Evolutionary conservation across 2,329 filamentous ascomycete species (phyloP), one percentile per base, ranked within the genome.

Genomic region (Tolypocladium paradoxum): DNA sequence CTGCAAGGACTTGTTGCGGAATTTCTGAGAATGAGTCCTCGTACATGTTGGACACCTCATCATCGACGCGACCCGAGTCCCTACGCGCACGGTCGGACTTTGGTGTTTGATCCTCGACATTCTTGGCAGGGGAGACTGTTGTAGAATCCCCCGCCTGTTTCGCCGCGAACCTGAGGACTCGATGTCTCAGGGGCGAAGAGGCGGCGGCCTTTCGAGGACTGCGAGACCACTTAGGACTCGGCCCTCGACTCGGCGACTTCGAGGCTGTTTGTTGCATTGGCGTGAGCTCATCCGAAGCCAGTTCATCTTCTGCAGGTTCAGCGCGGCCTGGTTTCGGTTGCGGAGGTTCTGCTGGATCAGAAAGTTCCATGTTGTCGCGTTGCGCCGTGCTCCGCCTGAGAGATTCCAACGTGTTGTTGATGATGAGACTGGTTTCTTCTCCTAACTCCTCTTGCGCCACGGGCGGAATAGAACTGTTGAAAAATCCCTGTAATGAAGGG

Each of bases 11-110:
- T 4, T 65, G 70, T 18, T 77, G 72, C 0, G 79, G 77, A 18
- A 82, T 78, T 50, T 79, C 76, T 0, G 78, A 82, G 57, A 82
- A 82, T 0, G 77, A 79, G 56, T 82, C 78, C 1, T 81, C 76
- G 46, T 79, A 77, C 31, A 64, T 49, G 38, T 64, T 65, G 2
- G 66, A 62, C 24, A 70, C 65, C 2, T 69, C 64, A 2, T 65
- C 59, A 3, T 61, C 61, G 0, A 57, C 50, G 11, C 38, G 48
- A 6, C 46, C 55, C 33, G 61, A 53, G 36, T 35, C 49, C 48
- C 46, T 33, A 49, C 18, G 53, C 34, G 49, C 43, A 22, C 47
- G 52, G 11, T 48, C 49, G 18, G 46, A n/a, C 38, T 48, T 18
- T 20, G 56, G 54, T 40, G 54, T 53, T 37, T 36, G 48, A 14